Evolutionary conservation across 352 stramenopile genomes (phyloP), one percentile per base, ranked within the genome.

Genomic region (Phytophthora boehmeriae): DNA sequence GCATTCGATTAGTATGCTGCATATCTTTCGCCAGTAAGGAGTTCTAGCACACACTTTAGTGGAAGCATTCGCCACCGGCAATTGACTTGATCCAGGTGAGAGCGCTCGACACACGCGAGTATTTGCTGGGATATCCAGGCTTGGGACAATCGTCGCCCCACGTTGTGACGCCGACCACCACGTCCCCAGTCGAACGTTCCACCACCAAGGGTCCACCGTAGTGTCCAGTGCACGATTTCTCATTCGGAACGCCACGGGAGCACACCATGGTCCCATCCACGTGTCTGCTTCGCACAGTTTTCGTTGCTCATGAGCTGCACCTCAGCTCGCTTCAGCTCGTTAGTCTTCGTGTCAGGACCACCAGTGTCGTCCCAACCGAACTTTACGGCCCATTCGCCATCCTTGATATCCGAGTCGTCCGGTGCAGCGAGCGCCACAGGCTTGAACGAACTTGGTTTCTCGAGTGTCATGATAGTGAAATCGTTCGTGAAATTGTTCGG

Each of bases 191-290:
- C 1, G 39, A 34, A 22, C 52, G 34, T 41, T 70, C 51, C 34
- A 66, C 42, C 1, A 67, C 71, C 6, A 87, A 58, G 2, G 77
- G 74, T n/a, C 77, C 72, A 8, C 77, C 74, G 9, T 76, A 87
- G 64, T 80, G 72, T 25, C 70, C 72, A 50, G 82, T 67, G 63
- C 76, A 87, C 25, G 73, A 78, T 45, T 81, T 60, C 4, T 30
- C 27, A 11, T 60, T 60, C 19, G 32, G 14, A 10, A 63, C 19
- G 0, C 77, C 75, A 11, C 75, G 68, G 4, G 74, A 71, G 42
- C 77, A 87, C 13, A 83, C 2, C 71, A 82, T 82, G 19, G 73
- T 66, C 25, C 27, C 36, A 30, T 78, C 72, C 5, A 73, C 42
- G 1, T 11, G 65, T 60, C 35, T 67, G 27, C 19, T 62, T 38